Percentiles rank a stretch among this genome's conserved stretches.
Conservation (phyloP, 1,284 basidiomycete species). For the Exobasidium rhododendri region DNA sequence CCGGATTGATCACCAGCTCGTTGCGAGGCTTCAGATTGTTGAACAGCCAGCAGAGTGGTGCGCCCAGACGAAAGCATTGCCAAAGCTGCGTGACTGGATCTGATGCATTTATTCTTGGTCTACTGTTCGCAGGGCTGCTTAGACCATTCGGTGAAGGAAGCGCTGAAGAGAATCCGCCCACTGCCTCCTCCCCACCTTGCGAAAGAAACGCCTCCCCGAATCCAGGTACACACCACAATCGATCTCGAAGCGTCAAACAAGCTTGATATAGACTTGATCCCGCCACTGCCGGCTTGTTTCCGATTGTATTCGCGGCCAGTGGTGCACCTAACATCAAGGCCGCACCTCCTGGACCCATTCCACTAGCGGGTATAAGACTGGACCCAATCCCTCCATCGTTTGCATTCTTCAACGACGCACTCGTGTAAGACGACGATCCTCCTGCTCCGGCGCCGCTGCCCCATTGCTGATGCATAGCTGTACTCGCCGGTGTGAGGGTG, state of each 20-base stretch:
- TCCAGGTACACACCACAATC: conserved; percentile 56
- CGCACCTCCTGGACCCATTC: conserved; percentile 32
- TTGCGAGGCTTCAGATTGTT: conserved; percentile 75
- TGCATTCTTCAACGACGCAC: not conserved
- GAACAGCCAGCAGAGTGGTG: conserved; percentile 90
- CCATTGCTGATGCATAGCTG: conserved; percentile 2
- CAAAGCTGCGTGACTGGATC: conserved; percentile 80
- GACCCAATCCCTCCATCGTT: conserved; percentile 41
- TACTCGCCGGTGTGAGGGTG: not conserved
- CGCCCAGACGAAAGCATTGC: conserved; percentile 87
- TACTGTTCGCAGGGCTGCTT: conserved; percentile 2
- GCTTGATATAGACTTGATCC: conserved; percentile 56
- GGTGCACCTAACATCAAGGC: conserved; percentile 38
- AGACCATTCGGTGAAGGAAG: conserved; percentile 12
- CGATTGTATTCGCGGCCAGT: conserved; percentile 43
- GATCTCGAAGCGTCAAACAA: conserved; percentile 53
- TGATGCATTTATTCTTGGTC: not conserved
- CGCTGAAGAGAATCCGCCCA: conserved; percentile 13
- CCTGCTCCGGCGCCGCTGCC: not conserved
- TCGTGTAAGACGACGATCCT: not conserved
- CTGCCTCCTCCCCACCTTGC: not conserved
- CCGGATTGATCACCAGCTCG: conserved; percentile 61
- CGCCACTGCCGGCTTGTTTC: conserved; percentile 43
- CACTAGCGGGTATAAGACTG: conserved; percentile 21
- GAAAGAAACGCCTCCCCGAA: conserved; percentile 46